phyloP scores from a whole-genome alignment of 2,329 filamentous ascomycete genomes.

The Talaromyces sp. region DNA sequence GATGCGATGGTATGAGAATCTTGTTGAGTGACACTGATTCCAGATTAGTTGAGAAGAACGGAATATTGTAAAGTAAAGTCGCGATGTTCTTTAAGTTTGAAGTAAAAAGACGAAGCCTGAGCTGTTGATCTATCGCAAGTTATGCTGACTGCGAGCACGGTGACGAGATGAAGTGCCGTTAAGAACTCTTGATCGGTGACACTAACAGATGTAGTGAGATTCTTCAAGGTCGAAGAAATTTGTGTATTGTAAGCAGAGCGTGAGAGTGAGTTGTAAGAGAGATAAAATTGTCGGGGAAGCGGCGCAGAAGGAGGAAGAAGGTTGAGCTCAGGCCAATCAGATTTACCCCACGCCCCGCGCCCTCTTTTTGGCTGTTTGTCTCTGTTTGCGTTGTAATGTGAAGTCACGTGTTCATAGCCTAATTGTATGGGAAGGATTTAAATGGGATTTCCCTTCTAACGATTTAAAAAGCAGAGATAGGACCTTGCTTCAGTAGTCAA shows the following conservation, averaged over 20 bases:
- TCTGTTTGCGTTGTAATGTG: not conserved
- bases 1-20: not conserved
- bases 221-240: not conserved
- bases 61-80: not conserved
- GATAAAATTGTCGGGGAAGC: not conserved
- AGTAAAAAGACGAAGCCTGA: not conserved
- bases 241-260: not conserved
- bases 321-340: constrained; percentile 1
- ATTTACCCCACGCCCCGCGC: not conserved
- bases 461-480: not conserved
- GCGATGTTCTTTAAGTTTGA: not conserved
- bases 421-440: not conserved
- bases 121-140: not conserved
- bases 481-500: not conserved
- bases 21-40: not conserved
- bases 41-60: not conserved
- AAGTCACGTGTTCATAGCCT: not conserved
- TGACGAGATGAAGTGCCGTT: not conserved
- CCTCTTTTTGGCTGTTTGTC: not conserved
- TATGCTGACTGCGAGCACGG: not conserved
- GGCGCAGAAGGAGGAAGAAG: not conserved
- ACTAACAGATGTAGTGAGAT: not conserved
- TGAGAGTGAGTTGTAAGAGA: not conserved
- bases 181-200: not conserved
- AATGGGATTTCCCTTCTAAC: not conserved